These are phyloP conservation scores for Scheffersomyces stambukii DNA, from an alignment of 1,139 yeast genomes.

Conservation along the genomic window DNA sequence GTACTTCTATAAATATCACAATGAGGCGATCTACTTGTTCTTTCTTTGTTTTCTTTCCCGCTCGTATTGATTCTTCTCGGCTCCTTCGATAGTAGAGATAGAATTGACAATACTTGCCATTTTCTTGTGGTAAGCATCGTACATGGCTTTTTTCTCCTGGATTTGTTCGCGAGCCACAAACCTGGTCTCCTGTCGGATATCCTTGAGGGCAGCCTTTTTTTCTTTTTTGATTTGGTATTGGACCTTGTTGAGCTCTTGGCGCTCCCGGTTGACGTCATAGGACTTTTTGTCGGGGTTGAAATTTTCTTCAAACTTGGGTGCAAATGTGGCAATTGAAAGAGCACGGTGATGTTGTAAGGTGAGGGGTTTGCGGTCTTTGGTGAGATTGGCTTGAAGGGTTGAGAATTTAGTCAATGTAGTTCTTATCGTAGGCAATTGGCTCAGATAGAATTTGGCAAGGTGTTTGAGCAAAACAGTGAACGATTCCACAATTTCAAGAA, in stretches of 20 bases:
- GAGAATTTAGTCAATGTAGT: slow-evolving; percentile 47
- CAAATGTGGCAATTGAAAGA: slow-evolving; percentile 75
- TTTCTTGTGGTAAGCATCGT: slow-evolving; percentile 80
- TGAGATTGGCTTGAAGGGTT: slow-evolving; percentile 38
- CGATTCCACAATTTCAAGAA: slow-evolving; percentile 48
- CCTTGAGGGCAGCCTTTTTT: slow-evolving; percentile 82
- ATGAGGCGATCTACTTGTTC: slow-evolving; percentile 32
- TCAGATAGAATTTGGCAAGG: slow-evolving; percentile 30
- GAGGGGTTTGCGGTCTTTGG: slow-evolving; percentile 61
- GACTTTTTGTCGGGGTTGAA: slow-evolving; percentile 94
- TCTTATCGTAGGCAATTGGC: slow-evolving; percentile 25
- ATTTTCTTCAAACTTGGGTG: slow-evolving; percentile 93
- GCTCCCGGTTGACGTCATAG: slow-evolving; percentile 75
- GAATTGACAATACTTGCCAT: slow-evolving; percentile 84
- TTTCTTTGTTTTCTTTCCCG: slow-evolving; percentile 72
- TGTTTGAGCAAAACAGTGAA: slow-evolving; percentile 35
- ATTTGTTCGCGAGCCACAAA: slow-evolving; percentile 87
- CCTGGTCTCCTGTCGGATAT: slow-evolving; percentile 81
- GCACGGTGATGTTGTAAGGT: slow-evolving; percentile 86
- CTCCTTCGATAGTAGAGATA: slow-evolving; percentile 89
- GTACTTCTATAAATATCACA: slow-evolving; percentile 1
- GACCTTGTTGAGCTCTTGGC: slow-evolving; percentile 81
- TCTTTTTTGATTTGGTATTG: slow-evolving; percentile 87
- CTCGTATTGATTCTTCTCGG: slow-evolving; percentile 88
- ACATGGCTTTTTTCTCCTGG: slow-evolving; percentile 67